Conservation (phyloP, 2,329 filamentous ascomycete species). For the Paecilomyces formosus region DNA sequence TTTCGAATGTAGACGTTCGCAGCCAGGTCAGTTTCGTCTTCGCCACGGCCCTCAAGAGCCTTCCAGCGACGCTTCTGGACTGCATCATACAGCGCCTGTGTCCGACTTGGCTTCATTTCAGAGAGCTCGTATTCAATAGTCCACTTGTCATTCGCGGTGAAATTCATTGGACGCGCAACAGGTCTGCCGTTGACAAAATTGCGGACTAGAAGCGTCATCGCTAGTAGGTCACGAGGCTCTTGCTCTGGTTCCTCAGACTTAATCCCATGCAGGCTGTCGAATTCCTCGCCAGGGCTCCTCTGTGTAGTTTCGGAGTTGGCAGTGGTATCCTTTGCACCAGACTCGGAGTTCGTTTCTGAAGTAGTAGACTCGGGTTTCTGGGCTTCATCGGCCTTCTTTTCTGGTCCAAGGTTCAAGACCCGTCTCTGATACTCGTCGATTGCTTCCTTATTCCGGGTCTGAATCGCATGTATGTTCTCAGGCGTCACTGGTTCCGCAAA, state of each 20-base stretch:
- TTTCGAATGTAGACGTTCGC: conserved; percentile 37
- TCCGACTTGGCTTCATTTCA: conserved; percentile 47
- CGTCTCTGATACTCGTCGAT: conserved; percentile 61
- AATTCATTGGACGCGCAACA: conserved; percentile 52
- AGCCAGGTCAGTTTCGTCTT: conserved; percentile 36
- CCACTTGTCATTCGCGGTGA: conserved; percentile 52
- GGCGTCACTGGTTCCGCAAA: conserved; percentile 79
- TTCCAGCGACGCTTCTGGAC: conserved; percentile 51
- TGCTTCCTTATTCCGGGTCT: conserved; percentile 56
- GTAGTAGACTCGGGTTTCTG: not conserved
- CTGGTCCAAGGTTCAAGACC: conserved; percentile 27
- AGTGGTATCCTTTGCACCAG: not conserved
- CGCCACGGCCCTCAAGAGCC: conserved; percentile 28
- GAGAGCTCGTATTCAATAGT: conserved; percentile 68
- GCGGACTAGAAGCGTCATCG: conserved; percentile 63
- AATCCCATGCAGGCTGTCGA: not conserved
- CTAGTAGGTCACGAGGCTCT: conserved; percentile 44
- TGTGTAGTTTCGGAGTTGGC: not conserved
- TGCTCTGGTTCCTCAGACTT: not conserved
- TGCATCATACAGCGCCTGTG: conserved; percentile 47
- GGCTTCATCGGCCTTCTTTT: conserved; percentile 7
- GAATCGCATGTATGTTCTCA: conserved; percentile 65
- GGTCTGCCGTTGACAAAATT: conserved; percentile 63
- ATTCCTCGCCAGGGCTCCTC: not conserved
- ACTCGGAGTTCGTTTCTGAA: not conserved